Base-by-base conservation (phyloP, 2,329 filamentous ascomycete species). In the Penicillium psychrosexuale region DNA sequence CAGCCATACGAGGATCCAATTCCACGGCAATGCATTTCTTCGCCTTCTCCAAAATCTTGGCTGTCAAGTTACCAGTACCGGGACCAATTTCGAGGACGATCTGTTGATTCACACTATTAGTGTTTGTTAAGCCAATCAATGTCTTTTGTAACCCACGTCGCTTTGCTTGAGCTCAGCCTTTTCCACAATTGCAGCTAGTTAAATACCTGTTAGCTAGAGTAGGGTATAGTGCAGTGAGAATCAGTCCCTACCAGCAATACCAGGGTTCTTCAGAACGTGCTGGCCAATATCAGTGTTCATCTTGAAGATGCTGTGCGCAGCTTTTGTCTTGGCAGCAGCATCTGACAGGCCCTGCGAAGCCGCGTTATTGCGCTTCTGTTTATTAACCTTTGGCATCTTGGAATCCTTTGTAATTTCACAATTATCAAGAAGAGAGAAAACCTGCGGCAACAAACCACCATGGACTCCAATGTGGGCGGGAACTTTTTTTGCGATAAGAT, bases 1-100 rank as follows among this genome's bases (percentile, higher is more conserved):
- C 93, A 12, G 91, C 91, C 94, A 97, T 97, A 69, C 94, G 83
- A 19, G 94, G 92, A 76, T 99, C 94, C 72, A 97, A 82, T 78
- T 99, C 94, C 47, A 97, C 90, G 4, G 90, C 89, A 47, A 92
- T 89, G 51, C 86, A 83, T 57, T 89, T 90, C 73, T 91, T 92
- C 22, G 90, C 91, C 60, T 90, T 88, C 66, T 94, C 90, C 27
- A 97, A 78, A 57, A 97, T 97, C 56, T 90, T 84, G 27, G 94
- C 88, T 0, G 93, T 97, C 64, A 97, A 74, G 72, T 94, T 95
- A 60, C 91, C 91, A 0, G 90, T 93, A 68, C 91, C 91, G 6
- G 92, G 91, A 62, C 93, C 92, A 60, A 96, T 88, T 81, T 97
- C 93, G 22, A 97, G 85, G 3, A 97, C 93, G 1, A 87, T 85